These are phyloP conservation scores for Leersia perrieri DNA, from an alignment of 176 grass and related monocot genomes.

Conservation along the genomic window DNA sequence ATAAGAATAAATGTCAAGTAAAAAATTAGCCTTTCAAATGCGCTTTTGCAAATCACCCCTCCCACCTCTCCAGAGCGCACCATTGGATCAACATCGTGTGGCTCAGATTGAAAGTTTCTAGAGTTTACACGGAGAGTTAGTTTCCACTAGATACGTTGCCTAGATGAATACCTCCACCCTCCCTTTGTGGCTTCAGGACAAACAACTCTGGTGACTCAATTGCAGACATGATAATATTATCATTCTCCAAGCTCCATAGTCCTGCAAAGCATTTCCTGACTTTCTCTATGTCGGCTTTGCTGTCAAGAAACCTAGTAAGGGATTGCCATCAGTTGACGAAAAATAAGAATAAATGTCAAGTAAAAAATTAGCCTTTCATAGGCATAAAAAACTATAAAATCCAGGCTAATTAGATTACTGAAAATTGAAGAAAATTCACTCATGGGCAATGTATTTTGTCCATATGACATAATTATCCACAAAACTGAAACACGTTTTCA, in stretches of 20 bases:
- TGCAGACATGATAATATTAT: slow-evolving; percentile 33
- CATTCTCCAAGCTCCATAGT: slow-evolving; percentile 61
- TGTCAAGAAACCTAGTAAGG: slow-evolving; percentile 46
- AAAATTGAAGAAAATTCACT: neutral
- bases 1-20: neutral
- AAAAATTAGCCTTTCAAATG: neutral
- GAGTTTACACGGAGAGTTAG: too few relatives aligned
- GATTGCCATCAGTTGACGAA: neutral
- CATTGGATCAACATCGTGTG: too few relatives aligned
- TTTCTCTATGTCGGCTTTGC: slow-evolving; percentile 38
- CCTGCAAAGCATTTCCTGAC: slow-evolving; percentile 63
- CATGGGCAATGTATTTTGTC: neutral
- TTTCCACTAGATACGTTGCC: too few relatives aligned
- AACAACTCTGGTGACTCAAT: slow-evolving; percentile 58
- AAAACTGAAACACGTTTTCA: neutral
- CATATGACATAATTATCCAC: neutral
- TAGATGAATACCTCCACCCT: slow-evolving; percentile 59
- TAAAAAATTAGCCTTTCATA: neutral
- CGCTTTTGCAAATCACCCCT: too few relatives aligned
- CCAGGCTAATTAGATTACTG: neutral
- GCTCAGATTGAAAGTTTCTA: too few relatives aligned
- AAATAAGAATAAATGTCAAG: neutral
- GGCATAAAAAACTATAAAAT: neutral
- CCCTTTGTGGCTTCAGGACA: slow-evolving; percentile 73
- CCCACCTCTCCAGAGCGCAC: too few relatives aligned